Percentiles rank a stretch among this genome's conserved stretches.
phyloP scores from a whole-genome alignment of 228 moss, liverwort and hornwort genomes.

The Sphagnum magellanicum region DNA sequence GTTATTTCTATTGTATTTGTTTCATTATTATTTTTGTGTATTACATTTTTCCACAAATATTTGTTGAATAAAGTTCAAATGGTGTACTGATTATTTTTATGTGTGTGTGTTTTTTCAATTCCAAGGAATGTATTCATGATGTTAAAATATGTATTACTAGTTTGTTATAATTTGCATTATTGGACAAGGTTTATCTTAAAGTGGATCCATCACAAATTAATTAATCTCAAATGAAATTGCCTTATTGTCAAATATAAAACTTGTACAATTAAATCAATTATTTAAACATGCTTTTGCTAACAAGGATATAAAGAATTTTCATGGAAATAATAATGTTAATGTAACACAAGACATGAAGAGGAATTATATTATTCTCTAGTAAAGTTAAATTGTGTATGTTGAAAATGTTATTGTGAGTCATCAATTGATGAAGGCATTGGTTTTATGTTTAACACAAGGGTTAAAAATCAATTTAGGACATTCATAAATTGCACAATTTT shows the following conservation, averaged over 20 bases:
- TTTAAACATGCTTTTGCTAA: too few species aligned
- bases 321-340: too few species aligned
- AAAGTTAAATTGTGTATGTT: neutral
- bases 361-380: too few species aligned
- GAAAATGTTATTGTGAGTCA: neutral
- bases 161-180: too few species aligned
- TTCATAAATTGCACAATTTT: neutral
- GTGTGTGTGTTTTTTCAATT: neutral
- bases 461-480: neutral
- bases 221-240: too few species aligned
- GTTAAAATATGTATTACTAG: too few species aligned
- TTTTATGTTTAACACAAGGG: neutral
- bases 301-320: too few species aligned
- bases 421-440: neutral
- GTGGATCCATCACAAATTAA: too few species aligned
- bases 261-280: too few species aligned
- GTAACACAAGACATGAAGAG: too few species aligned
- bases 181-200: too few species aligned
- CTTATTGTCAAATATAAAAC: too few species aligned
- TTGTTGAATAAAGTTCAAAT: neutral
- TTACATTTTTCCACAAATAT: neutral
- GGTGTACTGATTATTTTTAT: neutral
- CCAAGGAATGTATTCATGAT: neutral
- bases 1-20: neutral
- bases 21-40: neutral